Evolutionary conservation across 2,329 filamentous ascomycete genomes (phyloP).

Genomic region (Colletotrichum navitas): DNA sequence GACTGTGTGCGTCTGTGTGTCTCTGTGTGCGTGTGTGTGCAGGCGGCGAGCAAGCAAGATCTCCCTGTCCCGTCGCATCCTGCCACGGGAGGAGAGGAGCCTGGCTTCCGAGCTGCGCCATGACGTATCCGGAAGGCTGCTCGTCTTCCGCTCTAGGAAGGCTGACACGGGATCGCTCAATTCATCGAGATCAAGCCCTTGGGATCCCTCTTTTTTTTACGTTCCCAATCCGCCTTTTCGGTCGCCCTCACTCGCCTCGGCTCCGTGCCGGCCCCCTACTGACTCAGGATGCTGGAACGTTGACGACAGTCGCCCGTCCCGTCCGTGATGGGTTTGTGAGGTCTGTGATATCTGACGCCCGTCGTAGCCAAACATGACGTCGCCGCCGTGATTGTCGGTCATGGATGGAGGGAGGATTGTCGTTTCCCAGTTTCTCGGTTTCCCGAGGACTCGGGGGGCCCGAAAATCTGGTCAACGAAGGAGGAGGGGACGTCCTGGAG

Average conservation of each 20-base stretch:
- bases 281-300: not conserved
- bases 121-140: constrained; percentile 31
- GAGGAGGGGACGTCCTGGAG: not conserved
- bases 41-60: not conserved
- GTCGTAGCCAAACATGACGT: constrained; percentile 26
- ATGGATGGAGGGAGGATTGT: not conserved
- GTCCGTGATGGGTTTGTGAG: not conserved
- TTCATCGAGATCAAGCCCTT: constrained; percentile 33
- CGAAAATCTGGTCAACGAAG: not conserved
- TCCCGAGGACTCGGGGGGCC: not conserved
- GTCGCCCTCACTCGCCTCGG: not conserved
- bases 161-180: constrained; percentile 38
- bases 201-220: not conserved
- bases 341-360: not conserved
- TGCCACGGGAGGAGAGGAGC: not conserved
- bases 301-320: not conserved
- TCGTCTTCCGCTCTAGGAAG: constrained; percentile 37
- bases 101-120: constrained; percentile 17
- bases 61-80: not conserved
- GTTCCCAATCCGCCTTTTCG: not conserved
- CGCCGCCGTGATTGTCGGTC: constrained; percentile 5
- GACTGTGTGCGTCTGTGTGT: not conserved
- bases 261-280: not conserved
- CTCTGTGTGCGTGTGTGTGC: not conserved
- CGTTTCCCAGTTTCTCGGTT: not conserved